These are phyloP conservation scores for Musa itinerans DNA, from an alignment of 176 grass and related monocot genomes.

Conservation along the genomic window DNA sequence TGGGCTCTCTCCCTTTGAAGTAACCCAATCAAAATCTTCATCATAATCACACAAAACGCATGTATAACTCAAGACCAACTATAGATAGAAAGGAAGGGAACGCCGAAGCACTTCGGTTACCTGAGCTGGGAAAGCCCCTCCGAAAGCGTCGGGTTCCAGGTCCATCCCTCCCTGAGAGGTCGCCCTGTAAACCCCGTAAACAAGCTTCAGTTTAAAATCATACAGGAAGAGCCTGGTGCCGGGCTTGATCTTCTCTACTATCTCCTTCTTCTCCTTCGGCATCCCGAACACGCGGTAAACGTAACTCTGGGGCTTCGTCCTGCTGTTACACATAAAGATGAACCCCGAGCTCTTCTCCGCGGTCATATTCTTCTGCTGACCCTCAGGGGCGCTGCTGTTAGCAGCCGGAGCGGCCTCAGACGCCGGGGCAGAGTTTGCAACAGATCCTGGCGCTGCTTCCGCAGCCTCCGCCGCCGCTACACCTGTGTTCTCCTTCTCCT, in stretches of 20 bases:
- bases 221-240: constrained; percentile 73
- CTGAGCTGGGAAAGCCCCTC: constrained; percentile 62
- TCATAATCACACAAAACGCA: too few species aligned
- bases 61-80: too few species aligned
- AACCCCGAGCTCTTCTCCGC: constrained; percentile 42
- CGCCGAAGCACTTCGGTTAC: constrained; percentile 9
- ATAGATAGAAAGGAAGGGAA: neutral
- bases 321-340: constrained; percentile 74
- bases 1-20: too few species aligned
- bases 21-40: too few species aligned
- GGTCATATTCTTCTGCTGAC: neutral
- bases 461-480: too few species aligned
- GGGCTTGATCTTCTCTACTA: constrained; percentile 50
- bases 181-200: constrained; percentile 67
- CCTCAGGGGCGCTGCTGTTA: too few species aligned
- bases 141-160: constrained; percentile 51
- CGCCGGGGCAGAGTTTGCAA: neutral
- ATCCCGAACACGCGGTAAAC: constrained; percentile 45
- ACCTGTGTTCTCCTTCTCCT: neutral
- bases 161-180: constrained; percentile 36
- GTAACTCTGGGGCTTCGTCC: constrained; percentile 66
- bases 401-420: neutral
- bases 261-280: constrained; percentile 38
- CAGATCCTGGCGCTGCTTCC: neutral
- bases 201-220: constrained; percentile 51